A percentile compares a stretch with the other conserved stretches of the same genome.
These are phyloP conservation scores for Phytophthora brassicae DNA, from an alignment of 352 stramenopile genomes.

Conservation along the genomic window DNA sequence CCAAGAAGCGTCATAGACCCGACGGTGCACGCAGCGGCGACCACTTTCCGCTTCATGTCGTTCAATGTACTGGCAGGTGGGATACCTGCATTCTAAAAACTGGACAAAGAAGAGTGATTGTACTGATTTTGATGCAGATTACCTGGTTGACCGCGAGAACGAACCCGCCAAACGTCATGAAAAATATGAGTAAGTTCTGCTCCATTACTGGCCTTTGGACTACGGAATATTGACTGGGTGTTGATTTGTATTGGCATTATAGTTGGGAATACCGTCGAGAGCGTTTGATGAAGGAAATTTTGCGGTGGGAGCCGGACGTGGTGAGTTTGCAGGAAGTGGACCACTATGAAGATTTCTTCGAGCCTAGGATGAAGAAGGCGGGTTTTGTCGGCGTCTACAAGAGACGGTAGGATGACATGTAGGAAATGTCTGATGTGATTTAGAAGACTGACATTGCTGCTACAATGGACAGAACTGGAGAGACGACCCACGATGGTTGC, in stretches of 20 bases:
- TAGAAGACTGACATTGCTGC: not conserved
- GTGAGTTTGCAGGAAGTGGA: constrained; percentile 76
- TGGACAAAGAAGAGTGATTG: no score
- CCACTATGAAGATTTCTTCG: constrained; percentile 73
- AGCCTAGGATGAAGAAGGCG: constrained; percentile 52
- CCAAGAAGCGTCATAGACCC: constrained; percentile 24
- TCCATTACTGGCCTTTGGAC: not conserved
- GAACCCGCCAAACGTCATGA: constrained; percentile 31
- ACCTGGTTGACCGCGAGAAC: constrained; percentile 46
- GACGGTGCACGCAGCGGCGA: constrained; percentile 16
- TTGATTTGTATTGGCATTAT: no score
- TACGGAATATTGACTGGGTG: not conserved
- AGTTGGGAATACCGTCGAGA: constrained; percentile 54
- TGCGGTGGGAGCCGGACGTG: constrained; percentile 46
- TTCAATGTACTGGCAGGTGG: constrained; percentile 75
- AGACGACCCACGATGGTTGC: constrained; percentile 62
- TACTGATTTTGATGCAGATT: constrained; percentile 38
- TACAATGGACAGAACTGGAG: constrained; percentile 46
- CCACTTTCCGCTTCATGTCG: constrained; percentile 65
- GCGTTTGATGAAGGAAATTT: constrained; percentile 55
- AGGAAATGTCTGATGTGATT: not conserved
- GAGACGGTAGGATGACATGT: constrained; percentile 36
- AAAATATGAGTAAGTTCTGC: constrained; percentile 49
- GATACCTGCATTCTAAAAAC: no score
- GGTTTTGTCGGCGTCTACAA: constrained; percentile 62